Conservation (phyloP, 371 early-diverging fungal species). For the Saksenaea oblongispora region DNA sequence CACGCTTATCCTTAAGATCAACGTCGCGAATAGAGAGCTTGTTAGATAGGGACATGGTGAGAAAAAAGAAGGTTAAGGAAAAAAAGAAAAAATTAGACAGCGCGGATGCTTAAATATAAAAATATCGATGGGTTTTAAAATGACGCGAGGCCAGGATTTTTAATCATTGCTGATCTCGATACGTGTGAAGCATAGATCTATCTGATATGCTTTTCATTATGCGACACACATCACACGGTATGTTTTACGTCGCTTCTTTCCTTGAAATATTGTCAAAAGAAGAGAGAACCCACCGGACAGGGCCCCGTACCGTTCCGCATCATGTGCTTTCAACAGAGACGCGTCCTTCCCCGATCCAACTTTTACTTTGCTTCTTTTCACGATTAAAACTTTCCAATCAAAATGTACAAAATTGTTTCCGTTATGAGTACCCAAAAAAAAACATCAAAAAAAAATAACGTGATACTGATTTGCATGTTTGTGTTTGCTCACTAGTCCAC, state of each 20-base stretch:
- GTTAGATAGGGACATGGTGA: conserved; percentile 61
- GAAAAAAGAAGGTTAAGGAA: conserved; percentile 12
- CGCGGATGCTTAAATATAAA: neutral
- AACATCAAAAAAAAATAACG: too few relatives aligned
- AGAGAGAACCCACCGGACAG: neutral
- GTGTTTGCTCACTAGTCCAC: too few relatives aligned
- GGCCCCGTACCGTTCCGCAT: neutral
- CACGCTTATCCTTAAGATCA: conserved; percentile 86
- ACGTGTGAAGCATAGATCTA: neutral
- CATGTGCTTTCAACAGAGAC: conserved; percentile 4
- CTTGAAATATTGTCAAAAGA: neutral
- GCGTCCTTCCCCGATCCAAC: neutral
- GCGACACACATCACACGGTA: neutral
- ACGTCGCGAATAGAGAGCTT: conserved; percentile 87
- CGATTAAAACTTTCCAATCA: too few relatives aligned
- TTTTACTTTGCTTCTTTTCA: neutral
- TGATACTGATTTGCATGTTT: too few relatives aligned
- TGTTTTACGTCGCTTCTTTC: neutral
- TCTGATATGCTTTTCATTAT: neutral
- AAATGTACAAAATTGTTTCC: too few relatives aligned
- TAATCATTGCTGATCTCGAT: conserved; percentile 2
- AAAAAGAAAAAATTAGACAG: conserved; percentile 1
- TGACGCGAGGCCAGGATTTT: neutral
- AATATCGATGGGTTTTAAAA: neutral
- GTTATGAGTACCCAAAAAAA: too few relatives aligned